Conservation (phyloP, 1,284 basidiomycete species). For the Cutaneotrichosporon spelunceum region DNA sequence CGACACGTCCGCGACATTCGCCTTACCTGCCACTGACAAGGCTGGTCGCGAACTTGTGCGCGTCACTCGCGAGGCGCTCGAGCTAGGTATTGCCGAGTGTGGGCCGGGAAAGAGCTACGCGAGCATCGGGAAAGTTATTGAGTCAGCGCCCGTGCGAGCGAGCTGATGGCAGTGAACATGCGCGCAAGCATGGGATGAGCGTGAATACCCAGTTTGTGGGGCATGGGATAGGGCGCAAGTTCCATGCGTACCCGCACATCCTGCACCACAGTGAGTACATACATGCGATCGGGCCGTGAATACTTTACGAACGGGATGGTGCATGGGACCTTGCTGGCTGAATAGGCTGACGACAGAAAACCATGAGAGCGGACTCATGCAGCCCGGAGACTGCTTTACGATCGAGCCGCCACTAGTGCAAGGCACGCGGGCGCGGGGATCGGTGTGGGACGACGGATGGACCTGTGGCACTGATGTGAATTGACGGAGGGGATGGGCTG, state of each 20-base stretch:
- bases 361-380: constrained; percentile 72
- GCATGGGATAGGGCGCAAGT: constrained; percentile 80
- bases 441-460: constrained; percentile 85
- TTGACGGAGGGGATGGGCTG: constrained; percentile 12
- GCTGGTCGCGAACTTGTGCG: constrained; percentile 63
- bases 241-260: constrained; percentile 83
- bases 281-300: neutral
- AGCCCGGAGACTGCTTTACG: constrained; percentile 79
- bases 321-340: constrained; percentile 2
- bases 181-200: constrained; percentile 55
- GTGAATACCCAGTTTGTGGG: constrained; percentile 64
- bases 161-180: constrained; percentile 43
- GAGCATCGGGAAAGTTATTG: constrained; percentile 72
- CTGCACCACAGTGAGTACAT: constrained; percentile 62
- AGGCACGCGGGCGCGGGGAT: constrained; percentile 63
- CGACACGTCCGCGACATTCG: constrained; percentile 76
- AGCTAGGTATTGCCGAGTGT: constrained; percentile 70
- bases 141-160: constrained; percentile 50
- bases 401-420: constrained; percentile 81
- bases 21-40: constrained; percentile 70
- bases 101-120: constrained; percentile 70
- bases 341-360: constrained; percentile 57
- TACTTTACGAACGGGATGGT: no score
- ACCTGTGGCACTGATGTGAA: constrained; percentile 74
- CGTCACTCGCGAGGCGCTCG: constrained; percentile 64